Percentiles rank a stretch among this genome's conserved stretches.
Evolutionary conservation across 176 grass and related monocot species (phyloP).

Genomic region (Ensete ventricosum): DNA sequence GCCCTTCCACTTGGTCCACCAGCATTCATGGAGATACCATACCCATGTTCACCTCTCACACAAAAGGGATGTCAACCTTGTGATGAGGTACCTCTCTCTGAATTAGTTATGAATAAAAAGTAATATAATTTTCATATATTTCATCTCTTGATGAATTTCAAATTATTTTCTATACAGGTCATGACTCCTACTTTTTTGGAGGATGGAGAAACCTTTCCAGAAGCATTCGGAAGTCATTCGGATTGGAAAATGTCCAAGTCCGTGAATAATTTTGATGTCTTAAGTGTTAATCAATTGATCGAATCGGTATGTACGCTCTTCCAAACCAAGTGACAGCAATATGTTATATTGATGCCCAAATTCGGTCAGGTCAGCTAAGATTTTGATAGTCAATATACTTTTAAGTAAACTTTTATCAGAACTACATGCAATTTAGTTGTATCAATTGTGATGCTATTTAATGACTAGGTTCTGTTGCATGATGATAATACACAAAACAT

Average conservation of each 20-base stretch:
- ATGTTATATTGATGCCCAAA: too few relatives aligned
- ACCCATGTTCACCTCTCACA: conserved; percentile 43
- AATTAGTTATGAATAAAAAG: neutral
- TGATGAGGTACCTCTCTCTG: conserved; percentile 56
- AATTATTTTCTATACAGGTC: conserved; percentile 44
- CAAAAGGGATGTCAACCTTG: conserved; percentile 51
- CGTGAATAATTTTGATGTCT: conserved; percentile 52
- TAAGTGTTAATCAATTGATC: conserved; percentile 86
- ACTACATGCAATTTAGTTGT: too few relatives aligned
- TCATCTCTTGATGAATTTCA: neutral
- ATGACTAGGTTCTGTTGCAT: too few relatives aligned
- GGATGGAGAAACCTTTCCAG: conserved; percentile 56
- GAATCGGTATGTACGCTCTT: conserved; percentile 56
- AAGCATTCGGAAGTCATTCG: conserved; percentile 57
- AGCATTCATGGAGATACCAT: conserved; percentile 67
- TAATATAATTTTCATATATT: neutral
- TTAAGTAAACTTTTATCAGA: too few relatives aligned
- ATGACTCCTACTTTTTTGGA: conserved; percentile 55
- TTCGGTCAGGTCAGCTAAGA: too few relatives aligned
- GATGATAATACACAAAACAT: too few relatives aligned
- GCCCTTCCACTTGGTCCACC: conserved; percentile 64
- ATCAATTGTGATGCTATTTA: too few relatives aligned
- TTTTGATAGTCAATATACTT: too few relatives aligned
- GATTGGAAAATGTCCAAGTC: conserved; percentile 70
- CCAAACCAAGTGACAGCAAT: neutral